phyloP scores from a whole-genome alignment of 495 filamentous ascomycete species.

The Xylaria grammica region DNA sequence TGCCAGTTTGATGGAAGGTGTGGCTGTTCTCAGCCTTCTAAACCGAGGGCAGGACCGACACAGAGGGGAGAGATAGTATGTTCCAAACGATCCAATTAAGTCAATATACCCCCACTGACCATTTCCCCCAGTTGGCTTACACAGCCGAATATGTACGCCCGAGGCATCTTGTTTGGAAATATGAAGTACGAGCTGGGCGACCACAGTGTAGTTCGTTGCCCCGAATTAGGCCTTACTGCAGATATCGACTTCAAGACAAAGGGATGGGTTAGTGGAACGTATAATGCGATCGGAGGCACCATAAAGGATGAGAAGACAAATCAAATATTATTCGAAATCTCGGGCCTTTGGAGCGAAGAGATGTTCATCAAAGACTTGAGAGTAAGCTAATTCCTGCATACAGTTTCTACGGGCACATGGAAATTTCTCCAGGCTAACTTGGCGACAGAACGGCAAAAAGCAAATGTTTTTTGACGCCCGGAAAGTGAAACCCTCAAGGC shows the following conservation, averaged over 20 bases:
- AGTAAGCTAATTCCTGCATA: conserved; percentile 53
- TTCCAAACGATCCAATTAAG: conserved; percentile 23
- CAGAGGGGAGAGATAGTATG: conserved; percentile 87
- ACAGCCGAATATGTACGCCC: conserved; percentile 99
- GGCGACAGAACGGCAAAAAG: conserved; percentile 77
- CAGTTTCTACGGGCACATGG: not conserved
- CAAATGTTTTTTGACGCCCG: conserved; percentile 88
- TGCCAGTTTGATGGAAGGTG: conserved; percentile 97
- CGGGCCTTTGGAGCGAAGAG: conserved; percentile 91
- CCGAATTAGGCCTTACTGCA: conserved; percentile 82
- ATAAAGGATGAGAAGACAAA: conserved; percentile 91
- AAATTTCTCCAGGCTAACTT: conserved; percentile 8
- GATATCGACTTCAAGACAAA: conserved; percentile 99
- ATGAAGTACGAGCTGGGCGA: conserved; percentile 99
- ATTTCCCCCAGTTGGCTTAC: conserved; percentile 61
- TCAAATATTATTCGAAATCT: conserved; percentile 85
- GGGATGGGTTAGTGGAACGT: conserved; percentile 94
- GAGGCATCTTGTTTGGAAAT: conserved; percentile 96
- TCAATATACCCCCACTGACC: conserved; percentile 14
- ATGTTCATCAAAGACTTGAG: conserved; percentile 86
- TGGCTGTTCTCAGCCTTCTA: conserved; percentile 82
- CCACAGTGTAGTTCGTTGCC: conserved; percentile 92
- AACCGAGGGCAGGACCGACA: conserved; percentile 70
- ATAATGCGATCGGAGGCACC: conserved; percentile 91
- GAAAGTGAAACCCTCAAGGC: conserved; percentile 73